Evolutionary conservation across 805 yeast species (phyloP).

Genomic region (Cyberlindnera suaveolens): DNA sequence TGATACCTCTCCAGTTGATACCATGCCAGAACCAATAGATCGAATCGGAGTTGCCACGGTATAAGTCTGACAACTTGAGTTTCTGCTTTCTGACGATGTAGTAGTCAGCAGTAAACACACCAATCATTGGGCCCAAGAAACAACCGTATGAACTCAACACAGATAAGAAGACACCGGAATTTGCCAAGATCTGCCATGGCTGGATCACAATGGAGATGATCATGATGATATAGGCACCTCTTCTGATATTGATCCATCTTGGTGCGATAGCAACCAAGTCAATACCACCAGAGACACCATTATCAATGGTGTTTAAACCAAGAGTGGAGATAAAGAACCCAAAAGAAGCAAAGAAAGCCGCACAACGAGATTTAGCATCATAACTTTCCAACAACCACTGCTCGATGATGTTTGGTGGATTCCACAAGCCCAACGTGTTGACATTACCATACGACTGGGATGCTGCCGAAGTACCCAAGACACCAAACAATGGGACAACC

Average conservation of each 20-base stretch:
- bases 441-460: conserved; percentile 32
- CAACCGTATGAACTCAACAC: conserved; percentile 26
- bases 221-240: conserved; percentile 67
- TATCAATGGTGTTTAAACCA: conserved; percentile 33
- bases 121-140: conserved; percentile 40
- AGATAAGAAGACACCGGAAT: conserved; percentile 20
- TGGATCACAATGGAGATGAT: conserved; percentile 61
- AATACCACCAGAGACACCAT: conserved; percentile 44
- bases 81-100: conserved; percentile 31
- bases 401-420: conserved; percentile 36
- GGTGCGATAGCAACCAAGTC: conserved; percentile 44
- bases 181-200: conserved; percentile 52
- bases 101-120: conserved; percentile 31
- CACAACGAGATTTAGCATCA: conserved; percentile 37
- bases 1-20: conserved; percentile 35
- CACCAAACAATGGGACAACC: conserved; percentile 40
- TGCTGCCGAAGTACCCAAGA: conserved; percentile 39
- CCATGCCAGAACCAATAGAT: conserved; percentile 40
- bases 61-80: conserved; percentile 36
- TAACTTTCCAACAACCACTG: conserved; percentile 36
- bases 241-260: conserved; percentile 50
- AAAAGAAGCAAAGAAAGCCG: conserved; percentile 37
- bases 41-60: conserved; percentile 26
- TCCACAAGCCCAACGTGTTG: conserved; percentile 31
- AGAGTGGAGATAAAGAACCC: conserved; percentile 30